These are phyloP conservation scores for Oidiodendron maius DNA, from an alignment of 495 filamentous ascomycete species.

Conservation along the genomic window DNA sequence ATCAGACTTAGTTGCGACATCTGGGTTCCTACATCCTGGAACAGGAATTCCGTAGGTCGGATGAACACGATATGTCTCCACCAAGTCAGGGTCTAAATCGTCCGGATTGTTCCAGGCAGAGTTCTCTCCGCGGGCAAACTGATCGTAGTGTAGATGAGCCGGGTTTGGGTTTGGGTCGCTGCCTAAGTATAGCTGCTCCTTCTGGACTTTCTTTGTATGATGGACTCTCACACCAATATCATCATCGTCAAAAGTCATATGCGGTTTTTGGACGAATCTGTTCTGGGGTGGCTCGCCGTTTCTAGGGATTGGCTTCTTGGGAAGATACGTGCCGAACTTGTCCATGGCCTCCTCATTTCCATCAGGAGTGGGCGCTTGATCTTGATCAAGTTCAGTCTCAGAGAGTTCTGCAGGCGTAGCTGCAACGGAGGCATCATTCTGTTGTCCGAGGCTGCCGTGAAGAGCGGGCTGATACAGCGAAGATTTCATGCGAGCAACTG, in stretches of 20 bases:
- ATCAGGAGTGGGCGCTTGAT: not conserved
- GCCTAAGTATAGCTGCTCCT: slow-evolving; percentile 9
- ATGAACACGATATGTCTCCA: slow-evolving; percentile 12
- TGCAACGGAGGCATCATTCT: not conserved
- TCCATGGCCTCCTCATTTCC: slow-evolving; percentile 12
- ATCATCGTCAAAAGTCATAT: slow-evolving; percentile 11
- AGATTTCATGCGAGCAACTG: not conserved
- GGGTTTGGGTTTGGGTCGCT: slow-evolving; percentile 13
- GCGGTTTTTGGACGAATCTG: slow-evolving; percentile 8
- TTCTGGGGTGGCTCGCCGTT: slow-evolving; percentile 7
- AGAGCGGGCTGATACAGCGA: slow-evolving; percentile 2
- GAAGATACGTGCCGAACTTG: slow-evolving; percentile 10
- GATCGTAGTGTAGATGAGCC: slow-evolving; percentile 12
- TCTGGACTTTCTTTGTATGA: slow-evolving; percentile 5
- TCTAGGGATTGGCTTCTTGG: slow-evolving; percentile 9
- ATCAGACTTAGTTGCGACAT: not conserved
- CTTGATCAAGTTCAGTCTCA: not conserved
- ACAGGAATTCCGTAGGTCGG: slow-evolving; percentile 17
- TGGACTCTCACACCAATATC: slow-evolving; percentile 19
- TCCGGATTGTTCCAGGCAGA: slow-evolving; percentile 13
- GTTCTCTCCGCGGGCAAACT: slow-evolving; percentile 12
- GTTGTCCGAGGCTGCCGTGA: not conserved
- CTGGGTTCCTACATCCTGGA: slow-evolving; percentile 10
- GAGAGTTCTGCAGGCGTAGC: not conserved
- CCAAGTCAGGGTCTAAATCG: slow-evolving; percentile 17